Evolutionary conservation across 2,329 filamentous ascomycete genomes (phyloP).

Genomic region (Diaporthe eres): DNA sequence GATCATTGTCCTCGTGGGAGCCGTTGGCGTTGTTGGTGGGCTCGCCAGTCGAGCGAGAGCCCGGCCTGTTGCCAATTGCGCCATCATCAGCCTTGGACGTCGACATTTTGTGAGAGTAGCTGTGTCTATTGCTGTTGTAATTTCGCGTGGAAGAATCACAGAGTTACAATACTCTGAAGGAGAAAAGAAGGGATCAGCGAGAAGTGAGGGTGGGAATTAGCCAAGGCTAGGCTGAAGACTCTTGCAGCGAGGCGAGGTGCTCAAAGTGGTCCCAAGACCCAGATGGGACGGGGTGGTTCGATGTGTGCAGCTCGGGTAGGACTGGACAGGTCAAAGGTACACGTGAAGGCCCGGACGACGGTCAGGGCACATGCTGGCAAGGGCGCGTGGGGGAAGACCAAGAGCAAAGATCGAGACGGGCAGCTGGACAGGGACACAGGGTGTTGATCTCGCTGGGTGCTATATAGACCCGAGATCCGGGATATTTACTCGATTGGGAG

Average conservation of each 20-base stretch:
- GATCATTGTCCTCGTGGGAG: conserved; percentile 17
- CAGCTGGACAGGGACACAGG: conserved; percentile 9
- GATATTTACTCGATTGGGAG: conserved; percentile 28
- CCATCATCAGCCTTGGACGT: conserved; percentile 8
- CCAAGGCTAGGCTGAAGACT: conserved; percentile 29
- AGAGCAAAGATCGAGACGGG: conserved; percentile 27
- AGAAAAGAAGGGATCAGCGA: background rate
- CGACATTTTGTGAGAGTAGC: conserved; percentile 22
- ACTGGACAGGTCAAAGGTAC: conserved; percentile 1
- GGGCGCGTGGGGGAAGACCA: conserved; percentile 24
- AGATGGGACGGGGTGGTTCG: conserved; percentile 13
- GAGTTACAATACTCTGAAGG: conserved; percentile 5
- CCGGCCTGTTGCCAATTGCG: conserved; percentile 8
- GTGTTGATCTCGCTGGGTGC: conserved; percentile 26
- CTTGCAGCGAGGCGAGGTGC: conserved; percentile 27
- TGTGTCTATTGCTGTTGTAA: background rate
- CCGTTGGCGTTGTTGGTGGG: background rate
- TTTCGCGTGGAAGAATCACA: background rate
- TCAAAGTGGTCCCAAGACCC: conserved; percentile 11
- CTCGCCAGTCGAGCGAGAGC: conserved; percentile 23
- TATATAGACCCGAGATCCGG: conserved; percentile 28
- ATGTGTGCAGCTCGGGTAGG: conserved; percentile 20
- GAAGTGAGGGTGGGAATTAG: conserved; percentile 19
- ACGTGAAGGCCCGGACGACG: conserved; percentile 13
- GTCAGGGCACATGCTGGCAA: conserved; percentile 29